Evolutionary conservation across 192 early-diverging fungal species (phyloP), one percentile per base, ranked within the genome.

Genomic region (Bifiguratus adelaidae): DNA sequence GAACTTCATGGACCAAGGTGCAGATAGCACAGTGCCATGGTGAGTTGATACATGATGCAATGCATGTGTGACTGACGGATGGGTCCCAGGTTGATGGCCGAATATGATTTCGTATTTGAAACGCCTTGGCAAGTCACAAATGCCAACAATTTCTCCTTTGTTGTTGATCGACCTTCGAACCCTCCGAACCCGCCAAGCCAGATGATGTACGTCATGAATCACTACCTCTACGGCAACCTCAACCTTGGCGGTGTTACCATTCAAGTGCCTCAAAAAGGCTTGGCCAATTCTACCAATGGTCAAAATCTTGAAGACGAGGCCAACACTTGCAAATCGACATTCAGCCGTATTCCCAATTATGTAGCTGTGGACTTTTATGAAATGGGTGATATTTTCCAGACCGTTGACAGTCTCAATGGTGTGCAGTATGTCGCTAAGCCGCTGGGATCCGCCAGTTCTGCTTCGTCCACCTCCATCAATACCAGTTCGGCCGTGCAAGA

Each of bases 351-450:
- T 48, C 78, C 86, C 20, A 88, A 71, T 55, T 88, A 76, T 63
- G 52, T 88, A 5, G 69, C 78, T 0, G 76, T 88, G 4, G 86
- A 88, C 53, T 88, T 79, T 65, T 88, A 80, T 51, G 76, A 88
- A 20, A 43, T 68, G 19, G 83, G 83, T 12, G 53, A 43, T 5
- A 12, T 71, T 18, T 58, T 79, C 52, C 42, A 67, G 41, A 58
- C 63, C 1, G 60, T 74, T 3, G 80, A 73, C 2, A 46, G 59
- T 30, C 35, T 80, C 16, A 82, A 82, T 42, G 65, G 61, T 20
- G 72, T 82, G 20, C 29, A 33, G 0, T 77, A 58, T 11, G 52
- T 63, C 0, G 36, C 52, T 8, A 56, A 58, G 23, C 50, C 46
- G 1, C 38, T 51, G 37, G 49, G 49, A 6, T 15, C 18, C 32